These are phyloP conservation scores for Lojkania enalia DNA, from an alignment of 2,329 filamentous ascomycete genomes.

Conservation along the genomic window DNA sequence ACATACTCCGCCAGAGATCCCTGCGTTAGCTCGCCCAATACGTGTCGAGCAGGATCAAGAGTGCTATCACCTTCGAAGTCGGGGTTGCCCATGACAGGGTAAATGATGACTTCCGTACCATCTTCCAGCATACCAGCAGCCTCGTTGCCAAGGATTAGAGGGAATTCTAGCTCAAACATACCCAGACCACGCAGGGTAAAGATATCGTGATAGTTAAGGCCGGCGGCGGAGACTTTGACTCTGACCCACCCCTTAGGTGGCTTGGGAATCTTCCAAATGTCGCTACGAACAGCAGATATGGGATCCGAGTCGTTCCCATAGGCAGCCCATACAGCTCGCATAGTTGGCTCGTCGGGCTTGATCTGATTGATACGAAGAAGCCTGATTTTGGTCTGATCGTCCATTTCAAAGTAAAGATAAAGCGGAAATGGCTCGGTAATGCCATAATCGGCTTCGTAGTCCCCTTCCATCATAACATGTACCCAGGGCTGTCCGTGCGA, in stretches of 20 bases:
- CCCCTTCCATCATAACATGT: constrained; percentile 11
- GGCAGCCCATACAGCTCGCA: constrained; percentile 15
- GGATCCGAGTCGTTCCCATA: constrained; percentile 15
- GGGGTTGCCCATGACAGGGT: constrained; percentile 22
- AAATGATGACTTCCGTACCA: constrained; percentile 22
- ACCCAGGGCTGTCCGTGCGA: constrained; percentile 5
- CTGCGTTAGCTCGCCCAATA: constrained; percentile 18
- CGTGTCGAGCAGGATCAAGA: constrained; percentile 22
- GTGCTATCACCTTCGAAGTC: constrained; percentile 23
- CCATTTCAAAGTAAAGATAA: constrained; percentile 8
- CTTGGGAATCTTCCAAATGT: constrained; percentile 11
- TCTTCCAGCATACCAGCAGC: constrained; percentile 19
- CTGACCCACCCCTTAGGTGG: constrained; percentile 16
- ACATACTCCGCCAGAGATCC: constrained; percentile 26
- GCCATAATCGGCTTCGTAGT: constrained; percentile 12
- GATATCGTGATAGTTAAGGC: constrained; percentile 25
- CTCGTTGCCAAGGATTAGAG: constrained; percentile 24
- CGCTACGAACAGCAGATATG: constrained; percentile 13
- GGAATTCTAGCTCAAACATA: constrained; percentile 15
- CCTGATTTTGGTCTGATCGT: constrained; percentile 4
- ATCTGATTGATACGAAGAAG: constrained; percentile 13
- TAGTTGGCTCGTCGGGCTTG: constrained; percentile 9
- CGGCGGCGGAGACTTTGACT: constrained; percentile 21
- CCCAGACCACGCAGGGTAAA: constrained; percentile 20
- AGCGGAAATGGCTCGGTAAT: constrained; percentile 16